phyloP scores from a whole-genome alignment of 257 asterid genomes.

The Scutellaria minor region DNA sequence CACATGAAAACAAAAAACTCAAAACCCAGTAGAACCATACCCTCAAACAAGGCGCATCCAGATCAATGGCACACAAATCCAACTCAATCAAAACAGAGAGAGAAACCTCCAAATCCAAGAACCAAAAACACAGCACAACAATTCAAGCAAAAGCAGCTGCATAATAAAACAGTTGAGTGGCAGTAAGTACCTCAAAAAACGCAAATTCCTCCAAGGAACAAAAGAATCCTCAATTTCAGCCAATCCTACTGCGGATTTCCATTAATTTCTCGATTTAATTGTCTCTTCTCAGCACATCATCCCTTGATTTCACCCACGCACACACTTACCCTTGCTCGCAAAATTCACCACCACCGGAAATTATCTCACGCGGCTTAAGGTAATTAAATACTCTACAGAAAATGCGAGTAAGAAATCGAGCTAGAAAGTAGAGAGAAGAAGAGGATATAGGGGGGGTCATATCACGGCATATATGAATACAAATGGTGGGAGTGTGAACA shows the following conservation, averaged over 20 bases:
- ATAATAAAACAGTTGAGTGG: neutral
- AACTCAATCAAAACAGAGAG: neutral
- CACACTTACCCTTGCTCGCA: constrained; percentile 7
- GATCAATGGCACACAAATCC: constrained; percentile 18
- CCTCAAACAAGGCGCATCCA: neutral
- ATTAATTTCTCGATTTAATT: constrained; percentile 20
- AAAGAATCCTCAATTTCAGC: constrained; percentile 35
- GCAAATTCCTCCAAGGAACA: constrained; percentile 29
- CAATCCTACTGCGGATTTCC: constrained; percentile 15
- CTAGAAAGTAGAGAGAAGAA: constrained; percentile 22
- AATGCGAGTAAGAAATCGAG: constrained; percentile 31
- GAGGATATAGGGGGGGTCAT: neutral
- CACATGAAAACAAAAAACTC: neutral
- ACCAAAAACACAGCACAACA: constrained; percentile 1
- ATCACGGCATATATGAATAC: constrained; percentile 7
- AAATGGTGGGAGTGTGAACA: constrained; percentile 37
- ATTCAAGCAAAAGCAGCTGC: neutral
- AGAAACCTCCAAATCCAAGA: neutral
- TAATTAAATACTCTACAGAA: neutral
- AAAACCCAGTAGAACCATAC: neutral
- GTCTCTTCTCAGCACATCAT: constrained; percentile 29
- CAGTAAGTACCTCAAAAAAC: constrained; percentile 29
- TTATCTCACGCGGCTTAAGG: neutral
- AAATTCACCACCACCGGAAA: constrained; percentile 10
- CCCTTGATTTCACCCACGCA: constrained; percentile 22